Evolutionary conservation across 2,329 filamentous ascomycete species (phyloP), one percentile per base, ranked within the genome.

Genomic region (Trichoderma oligosporum): DNA sequence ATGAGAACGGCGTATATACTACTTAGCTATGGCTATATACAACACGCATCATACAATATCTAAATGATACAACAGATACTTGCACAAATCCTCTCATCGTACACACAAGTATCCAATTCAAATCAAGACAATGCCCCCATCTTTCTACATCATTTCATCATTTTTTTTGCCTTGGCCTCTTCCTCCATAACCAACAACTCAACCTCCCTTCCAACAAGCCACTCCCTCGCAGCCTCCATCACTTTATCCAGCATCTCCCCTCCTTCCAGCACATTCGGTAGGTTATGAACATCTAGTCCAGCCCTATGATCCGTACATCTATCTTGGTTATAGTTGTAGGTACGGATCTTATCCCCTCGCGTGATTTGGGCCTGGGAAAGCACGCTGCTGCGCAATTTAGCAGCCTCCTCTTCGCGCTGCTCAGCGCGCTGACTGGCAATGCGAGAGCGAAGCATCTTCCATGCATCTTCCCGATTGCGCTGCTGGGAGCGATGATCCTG

Each of bases 401-500:
- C 79, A 25, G 92, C 82, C 70, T 93, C 85, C 64, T 91, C 89
- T 71, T 99, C 93, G 29, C 91, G 83, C 62, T 87, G 86, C 70
- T 96, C 92, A 45, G 91, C 82, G 57, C 88, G 81, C 65, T 82
- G 80, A 72, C 94, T 88, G 2, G 92, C 94, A 18, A 97, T 76
- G 49, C 89, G 86, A 12, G 90, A 88, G 20, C 92, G 85, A 57
- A 99, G 77, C 45, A 99, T 69, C 64, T 85, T 82, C 92, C 94
- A 97, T 1, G 94, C 94, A 60, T 85, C 85, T 60, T 91, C 88
- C 42, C 92, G 83, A 73, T 99, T 99, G 63, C 89, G 84, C 64
- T 89, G 85, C 75, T 99, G 94, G 41, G 91, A 96, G 55, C 94
- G 83, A 53, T 86, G 87, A 70, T 99, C 94, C 72, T 99, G 94